Evolutionary conservation across 768 basidiomycete species (phyloP).

Genomic region (Pleurotus giganteus): DNA sequence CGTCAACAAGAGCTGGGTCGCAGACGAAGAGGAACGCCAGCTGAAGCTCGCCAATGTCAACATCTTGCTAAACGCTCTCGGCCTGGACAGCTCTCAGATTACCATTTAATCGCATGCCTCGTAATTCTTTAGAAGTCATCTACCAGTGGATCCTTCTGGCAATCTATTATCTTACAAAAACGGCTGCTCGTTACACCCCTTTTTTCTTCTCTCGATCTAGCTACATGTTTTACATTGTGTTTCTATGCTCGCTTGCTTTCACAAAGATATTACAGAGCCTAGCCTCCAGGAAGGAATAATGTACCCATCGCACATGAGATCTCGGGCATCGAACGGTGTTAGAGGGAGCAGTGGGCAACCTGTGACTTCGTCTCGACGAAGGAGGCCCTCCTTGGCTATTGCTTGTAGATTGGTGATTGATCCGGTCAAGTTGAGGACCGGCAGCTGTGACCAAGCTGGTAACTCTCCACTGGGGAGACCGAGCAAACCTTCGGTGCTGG

Average conservation of each 20-base stretch:
- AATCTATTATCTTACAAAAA: too few species aligned
- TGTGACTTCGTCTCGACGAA: constrained; percentile 32
- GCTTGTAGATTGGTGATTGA: constrained; percentile 33
- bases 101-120: constrained; percentile 42
- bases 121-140: too few species aligned
- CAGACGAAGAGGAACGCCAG: constrained; percentile 69
- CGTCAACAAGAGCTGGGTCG: constrained; percentile 72
- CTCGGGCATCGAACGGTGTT: constrained; percentile 21
- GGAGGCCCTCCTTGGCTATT: constrained; percentile 29
- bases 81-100: constrained; percentile 68
- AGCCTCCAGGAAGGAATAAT: not conserved
- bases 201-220: constrained; percentile 3
- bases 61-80: constrained; percentile 80
- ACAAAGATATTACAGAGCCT: constrained; percentile 9
- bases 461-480: constrained; percentile 56
- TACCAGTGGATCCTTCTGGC: too few species aligned
- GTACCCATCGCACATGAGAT: constrained; percentile 21
- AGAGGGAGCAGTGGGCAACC: constrained; percentile 23
- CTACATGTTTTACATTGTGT: constrained; percentile 3
- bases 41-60: constrained; percentile 92
- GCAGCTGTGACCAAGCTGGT: constrained; percentile 53
- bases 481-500: constrained; percentile 36
- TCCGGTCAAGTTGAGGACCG: constrained; percentile 70
- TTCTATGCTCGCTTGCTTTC: not conserved
- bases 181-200: not conserved